Conservation (phyloP, 345 rosid genomes). For the Moringa oleifera region DNA sequence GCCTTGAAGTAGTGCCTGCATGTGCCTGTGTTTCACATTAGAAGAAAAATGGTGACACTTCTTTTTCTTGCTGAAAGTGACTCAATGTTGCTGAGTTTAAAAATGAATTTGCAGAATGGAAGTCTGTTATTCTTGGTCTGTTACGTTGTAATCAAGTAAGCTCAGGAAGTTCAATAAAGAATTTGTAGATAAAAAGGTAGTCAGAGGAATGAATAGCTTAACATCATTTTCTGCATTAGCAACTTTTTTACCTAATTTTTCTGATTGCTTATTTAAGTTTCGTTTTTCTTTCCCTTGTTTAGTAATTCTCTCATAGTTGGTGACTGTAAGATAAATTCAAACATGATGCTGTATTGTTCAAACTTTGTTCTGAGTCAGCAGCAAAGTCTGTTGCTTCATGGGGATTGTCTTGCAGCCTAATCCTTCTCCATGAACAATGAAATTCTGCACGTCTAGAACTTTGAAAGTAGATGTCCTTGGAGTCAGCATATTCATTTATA, state of each 20-base stretch:
- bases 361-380: too few relatives aligned
- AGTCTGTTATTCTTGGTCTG: neutral
- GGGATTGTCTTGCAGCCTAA: too few relatives aligned
- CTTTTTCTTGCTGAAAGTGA: neutral
- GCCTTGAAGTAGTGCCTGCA: too few relatives aligned
- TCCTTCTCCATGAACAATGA: neutral
- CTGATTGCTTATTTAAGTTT: too few relatives aligned
- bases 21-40: too few relatives aligned
- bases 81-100: neutral
- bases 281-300: neutral
- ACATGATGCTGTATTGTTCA: too few relatives aligned
- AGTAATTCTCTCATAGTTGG: conserved; percentile 45
- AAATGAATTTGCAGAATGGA: neutral
- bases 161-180: neutral
- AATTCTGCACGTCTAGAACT: neutral
- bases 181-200: neutral
- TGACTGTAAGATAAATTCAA: conserved; percentile 56
- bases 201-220: neutral
- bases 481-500: neutral
- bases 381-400: too few relatives aligned
- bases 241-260: too few relatives aligned
- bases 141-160: neutral
- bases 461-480: neutral
- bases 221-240: too few relatives aligned
- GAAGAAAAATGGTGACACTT: too few relatives aligned